Conservation (phyloP, 495 filamentous ascomycete genomes). For the Aspergillus biplanus region DNA sequence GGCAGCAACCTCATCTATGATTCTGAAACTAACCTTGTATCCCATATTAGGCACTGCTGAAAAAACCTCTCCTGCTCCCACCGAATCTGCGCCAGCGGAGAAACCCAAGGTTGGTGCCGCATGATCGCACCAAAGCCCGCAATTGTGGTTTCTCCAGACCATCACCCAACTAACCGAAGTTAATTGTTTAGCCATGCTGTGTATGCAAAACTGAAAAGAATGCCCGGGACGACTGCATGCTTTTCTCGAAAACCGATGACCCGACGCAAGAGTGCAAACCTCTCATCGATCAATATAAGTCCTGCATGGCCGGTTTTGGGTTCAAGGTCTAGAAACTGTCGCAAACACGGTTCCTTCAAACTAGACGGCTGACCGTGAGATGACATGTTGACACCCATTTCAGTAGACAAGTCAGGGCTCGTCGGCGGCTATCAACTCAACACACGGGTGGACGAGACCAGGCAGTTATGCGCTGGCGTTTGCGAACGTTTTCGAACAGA, state of each 20-base stretch:
- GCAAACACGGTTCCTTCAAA: background rate
- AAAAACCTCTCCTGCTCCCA: constrained; percentile 29
- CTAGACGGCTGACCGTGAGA: background rate
- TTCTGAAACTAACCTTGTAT: constrained; percentile 4
- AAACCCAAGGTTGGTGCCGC: constrained; percentile 57
- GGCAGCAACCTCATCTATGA: background rate
- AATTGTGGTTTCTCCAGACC: no score
- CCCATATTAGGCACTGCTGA: constrained; percentile 27
- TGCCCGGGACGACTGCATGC: constrained; percentile 95
- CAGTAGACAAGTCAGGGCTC: background rate
- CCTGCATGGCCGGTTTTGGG: constrained; percentile 91
- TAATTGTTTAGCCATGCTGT: constrained; percentile 76
- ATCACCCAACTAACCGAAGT: constrained; percentile 1
- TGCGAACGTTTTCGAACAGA: background rate
- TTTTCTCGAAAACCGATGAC: constrained; percentile 81
- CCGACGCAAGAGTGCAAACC: constrained; percentile 77
- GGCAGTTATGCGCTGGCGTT: no score
- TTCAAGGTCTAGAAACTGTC: constrained; percentile 67
- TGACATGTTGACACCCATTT: background rate
- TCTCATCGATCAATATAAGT: constrained; percentile 82
- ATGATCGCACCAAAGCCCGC: background rate
- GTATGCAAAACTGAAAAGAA: constrained; percentile 97
- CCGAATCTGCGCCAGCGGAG: constrained; percentile 38
- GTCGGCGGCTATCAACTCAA: no score
- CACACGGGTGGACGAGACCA: no score